These are phyloP conservation scores for Zhuliangozyma parablackwelliae DNA, from an alignment of 1,139 yeast species.

Conservation along the genomic window DNA sequence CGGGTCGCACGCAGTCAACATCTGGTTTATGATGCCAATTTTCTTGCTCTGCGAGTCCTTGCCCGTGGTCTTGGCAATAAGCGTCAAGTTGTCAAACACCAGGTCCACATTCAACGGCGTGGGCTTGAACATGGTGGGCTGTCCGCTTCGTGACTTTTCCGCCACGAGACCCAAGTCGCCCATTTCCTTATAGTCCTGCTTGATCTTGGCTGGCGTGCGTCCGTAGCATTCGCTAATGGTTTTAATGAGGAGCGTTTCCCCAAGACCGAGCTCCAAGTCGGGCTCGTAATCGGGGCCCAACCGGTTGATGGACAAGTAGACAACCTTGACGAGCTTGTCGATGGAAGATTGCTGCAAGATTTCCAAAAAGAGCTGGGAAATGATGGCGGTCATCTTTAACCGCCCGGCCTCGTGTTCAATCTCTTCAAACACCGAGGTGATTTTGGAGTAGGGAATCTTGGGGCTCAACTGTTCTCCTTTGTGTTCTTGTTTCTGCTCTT, in stretches of 20 bases:
- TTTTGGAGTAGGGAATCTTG: constrained; percentile 55
- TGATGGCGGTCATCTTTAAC: constrained; percentile 69
- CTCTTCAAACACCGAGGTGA: constrained; percentile 67
- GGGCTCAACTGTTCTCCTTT: constrained; percentile 11
- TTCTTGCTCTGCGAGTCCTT: constrained; percentile 77
- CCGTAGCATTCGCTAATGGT: constrained; percentile 93
- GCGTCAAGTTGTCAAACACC: constrained; percentile 71
- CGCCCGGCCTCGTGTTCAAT: constrained; percentile 79
- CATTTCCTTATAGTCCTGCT: constrained; percentile 64
- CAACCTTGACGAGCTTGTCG: constrained; percentile 59
- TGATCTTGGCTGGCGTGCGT: constrained; percentile 64
- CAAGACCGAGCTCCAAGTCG: constrained; percentile 86
- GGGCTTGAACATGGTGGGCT: constrained; percentile 92
- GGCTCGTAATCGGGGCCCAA: constrained; percentile 93
- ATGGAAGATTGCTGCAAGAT: constrained; percentile 55
- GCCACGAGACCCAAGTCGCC: constrained; percentile 96
- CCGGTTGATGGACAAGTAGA: constrained; percentile 80
- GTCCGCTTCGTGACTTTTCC: constrained; percentile 73
- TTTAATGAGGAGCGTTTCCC: constrained; percentile 81
- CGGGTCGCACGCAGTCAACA: constrained; percentile 85
- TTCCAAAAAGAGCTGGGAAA: constrained; percentile 65
- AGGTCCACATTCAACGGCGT: constrained; percentile 66
- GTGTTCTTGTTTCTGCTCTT: constrained; percentile 17
- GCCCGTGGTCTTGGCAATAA: constrained; percentile 80
- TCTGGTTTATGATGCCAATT: constrained; percentile 69